Evolutionary conservation across 148 eudicot genomes (phyloP), one percentile per base, ranked within the genome.

Genomic region (Gaultheria prostrata): DNA sequence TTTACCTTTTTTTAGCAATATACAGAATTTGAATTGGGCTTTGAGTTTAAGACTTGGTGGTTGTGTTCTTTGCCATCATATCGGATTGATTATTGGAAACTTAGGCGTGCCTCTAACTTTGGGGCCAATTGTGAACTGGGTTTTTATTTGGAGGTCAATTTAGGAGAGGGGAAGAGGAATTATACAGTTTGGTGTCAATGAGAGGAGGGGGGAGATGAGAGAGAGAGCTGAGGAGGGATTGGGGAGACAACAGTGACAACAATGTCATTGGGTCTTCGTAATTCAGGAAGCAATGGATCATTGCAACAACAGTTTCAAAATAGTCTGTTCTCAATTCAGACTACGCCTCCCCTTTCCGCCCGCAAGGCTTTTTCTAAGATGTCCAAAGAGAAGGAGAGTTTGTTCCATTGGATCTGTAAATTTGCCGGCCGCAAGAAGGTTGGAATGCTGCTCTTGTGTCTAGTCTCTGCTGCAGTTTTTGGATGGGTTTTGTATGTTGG

Each of bases 241-340:
- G 83, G 81, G 82, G 91, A 78, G 89, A 90, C 89, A 91, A 90
- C 93, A 90, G 95, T 97, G 99, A 95, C 91, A 83, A 87, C 89
- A 84, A 93, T 90, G 95, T 93, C 99, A 92, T 91, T 93, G 95
- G 98, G 98, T 91, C 92, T 93, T 82, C 93, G 99, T 54, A 74
- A 85, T 63, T 91, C 96, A 18, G 92, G 95, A 84, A 97, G 99
- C 88, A 92, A 97, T 92, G 97, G 96, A 50, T 93, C 99, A 82
- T 90, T 97, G 88, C 99, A 91, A 79, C 94, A 89, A 77, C 95
- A 93, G 45, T 73, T 87, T 2, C 92, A 89, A 57, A 89, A 87
- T 83, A 77, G 82, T 69, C 82, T 88, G 33, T 87, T 83, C 85
- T 78, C 89, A 18, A 87, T 77, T 46, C 94, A 92, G 76, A 83